Evolutionary conservation across 306 rosid genomes (phyloP).

Genomic region (Spatholobus suberectus): DNA sequence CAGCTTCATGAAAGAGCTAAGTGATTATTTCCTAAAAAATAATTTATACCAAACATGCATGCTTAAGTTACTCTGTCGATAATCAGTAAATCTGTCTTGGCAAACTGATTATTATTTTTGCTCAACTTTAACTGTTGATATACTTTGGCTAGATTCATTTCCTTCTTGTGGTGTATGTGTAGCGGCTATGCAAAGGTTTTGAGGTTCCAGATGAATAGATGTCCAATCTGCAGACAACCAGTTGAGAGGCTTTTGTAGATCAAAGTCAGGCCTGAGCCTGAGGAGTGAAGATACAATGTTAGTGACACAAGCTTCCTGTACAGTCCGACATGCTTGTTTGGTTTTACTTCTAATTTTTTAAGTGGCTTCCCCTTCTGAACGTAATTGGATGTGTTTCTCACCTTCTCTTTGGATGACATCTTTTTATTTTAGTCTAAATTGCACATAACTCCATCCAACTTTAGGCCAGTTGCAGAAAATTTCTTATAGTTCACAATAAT

Average conservation of each 20-base stretch:
- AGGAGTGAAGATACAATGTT: slow-evolving; percentile 53
- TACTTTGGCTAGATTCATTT: slow-evolving; percentile 33
- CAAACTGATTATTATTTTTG: slow-evolving; percentile 9
- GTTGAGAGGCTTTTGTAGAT: slow-evolving; percentile 96
- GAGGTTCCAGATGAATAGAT: slow-evolving; percentile 84
- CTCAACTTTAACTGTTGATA: neutral
- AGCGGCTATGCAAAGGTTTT: slow-evolving; percentile 90
- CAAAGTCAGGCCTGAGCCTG: slow-evolving; percentile 65
- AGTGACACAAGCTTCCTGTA: slow-evolving; percentile 45
- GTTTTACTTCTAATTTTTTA: slow-evolving; percentile 31
- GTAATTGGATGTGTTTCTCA: slow-evolving; percentile 16
- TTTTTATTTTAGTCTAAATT: neutral
- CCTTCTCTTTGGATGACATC: neutral
- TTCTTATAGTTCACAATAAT: neutral
- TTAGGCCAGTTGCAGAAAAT: neutral
- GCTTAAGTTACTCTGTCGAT: neutral
- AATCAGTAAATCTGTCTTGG: neutral
- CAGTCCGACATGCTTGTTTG: slow-evolving; percentile 51
- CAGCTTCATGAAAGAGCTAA: neutral
- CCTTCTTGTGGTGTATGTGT: slow-evolving; percentile 92
- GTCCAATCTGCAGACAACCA: slow-evolving; percentile 99
- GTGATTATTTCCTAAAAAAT: neutral
- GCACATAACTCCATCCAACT: neutral
- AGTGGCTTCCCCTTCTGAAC: slow-evolving; percentile 30
- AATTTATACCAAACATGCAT: neutral